Base-by-base conservation (phyloP, 2,329 filamentous ascomycete species). In the Chrysosporium keratinophilum region DNA sequence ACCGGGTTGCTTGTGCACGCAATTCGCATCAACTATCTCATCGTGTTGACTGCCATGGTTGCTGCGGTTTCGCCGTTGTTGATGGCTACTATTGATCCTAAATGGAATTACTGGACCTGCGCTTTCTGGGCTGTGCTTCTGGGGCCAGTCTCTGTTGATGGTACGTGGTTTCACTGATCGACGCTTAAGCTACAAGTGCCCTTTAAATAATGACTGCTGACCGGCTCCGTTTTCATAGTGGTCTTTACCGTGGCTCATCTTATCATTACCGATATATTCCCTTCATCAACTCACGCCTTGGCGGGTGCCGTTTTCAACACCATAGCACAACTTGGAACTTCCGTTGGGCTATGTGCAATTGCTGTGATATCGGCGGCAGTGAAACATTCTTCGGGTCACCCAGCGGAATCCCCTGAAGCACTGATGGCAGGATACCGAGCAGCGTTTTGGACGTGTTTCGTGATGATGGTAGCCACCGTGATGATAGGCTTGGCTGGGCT, bases 231-330 rank as follows among this genome's bases (percentile, higher is more conserved):
- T 20, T 58, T 56, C 23, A 58, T 65, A 54, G 62, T 62, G 1
- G 56, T 83, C 5, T 82, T 80, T 61, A 82, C 77, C 0, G 73
- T 83, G 1, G 77, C 74, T 0, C 67, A 77, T 19, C 71, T 83
- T 17, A 65, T 82, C 2, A 74, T 82, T 6, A 73, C 74, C 0
- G 74, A 78, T 12, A 73, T 71, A 2, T 83, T 82, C 56, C 76
- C 78, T 0, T 69, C 74, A n/a, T 66, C 78, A 7, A 80, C 73
- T 0, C 80, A 83, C 54, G 77, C 77, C 0, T 67, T 84, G 0
- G 80, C 79, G 0, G 81, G 80, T 0, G 79, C 78, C 0, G 79
- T 84, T 0, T 83, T 83, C 63, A 82, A 80, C 56, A 81, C 79
- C 0, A 69, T 77, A 0, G 67, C 73, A 0, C 79, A 83, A 57